Evolutionary conservation across 441 rosid species (phyloP).

Genomic region (Populus hybrid): DNA sequence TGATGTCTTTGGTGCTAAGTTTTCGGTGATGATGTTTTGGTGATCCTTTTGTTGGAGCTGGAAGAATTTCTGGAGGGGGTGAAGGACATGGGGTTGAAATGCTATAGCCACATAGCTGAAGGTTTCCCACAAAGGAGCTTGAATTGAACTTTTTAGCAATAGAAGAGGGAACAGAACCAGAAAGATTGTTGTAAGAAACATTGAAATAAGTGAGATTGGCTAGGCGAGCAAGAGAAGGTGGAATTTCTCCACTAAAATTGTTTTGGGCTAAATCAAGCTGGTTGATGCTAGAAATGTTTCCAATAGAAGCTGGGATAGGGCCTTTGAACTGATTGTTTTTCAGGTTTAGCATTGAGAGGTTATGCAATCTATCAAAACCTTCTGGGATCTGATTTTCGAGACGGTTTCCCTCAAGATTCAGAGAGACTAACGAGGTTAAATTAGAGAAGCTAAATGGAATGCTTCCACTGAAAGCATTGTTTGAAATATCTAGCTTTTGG

Average conservation of each 20-base stretch:
- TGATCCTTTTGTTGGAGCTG: slow-evolving; percentile 32
- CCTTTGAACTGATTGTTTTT: slow-evolving; percentile 51
- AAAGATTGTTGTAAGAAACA: slow-evolving; percentile 75
- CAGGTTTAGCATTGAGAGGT: slow-evolving; percentile 62
- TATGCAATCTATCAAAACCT: slow-evolving; percentile 40
- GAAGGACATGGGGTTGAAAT: slow-evolving; percentile 51
- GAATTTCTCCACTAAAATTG: slow-evolving; percentile 59
- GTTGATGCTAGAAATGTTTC: slow-evolving; percentile 46
- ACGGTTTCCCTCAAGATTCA: slow-evolving; percentile 48
- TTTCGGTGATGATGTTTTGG: slow-evolving; percentile 26
- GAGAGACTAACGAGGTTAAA: slow-evolving; percentile 38
- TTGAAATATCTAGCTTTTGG: slow-evolving; percentile 59
- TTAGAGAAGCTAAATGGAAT: slow-evolving; percentile 38
- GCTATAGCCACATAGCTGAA: slow-evolving; percentile 67
- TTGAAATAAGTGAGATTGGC: slow-evolving; percentile 50
- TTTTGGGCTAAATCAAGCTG: slow-evolving; percentile 59
- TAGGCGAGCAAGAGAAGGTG: slow-evolving; percentile 51
- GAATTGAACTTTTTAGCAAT: slow-evolving; percentile 64
- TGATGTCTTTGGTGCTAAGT: slow-evolving; percentile 59
- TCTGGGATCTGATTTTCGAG: slow-evolving; percentile 49
- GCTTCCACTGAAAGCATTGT: slow-evolving; percentile 46
- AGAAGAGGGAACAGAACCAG: slow-evolving; percentile 61
- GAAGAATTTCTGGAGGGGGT: slow-evolving; percentile 39
- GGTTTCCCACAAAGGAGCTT: slow-evolving; percentile 69
- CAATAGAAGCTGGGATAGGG: slow-evolving; percentile 49